A percentile compares a stretch with the other conserved stretches of the same genome.
Conservation (phyloP, 805 yeast species). For the Saccharomycopsis schoenii region DNA sequence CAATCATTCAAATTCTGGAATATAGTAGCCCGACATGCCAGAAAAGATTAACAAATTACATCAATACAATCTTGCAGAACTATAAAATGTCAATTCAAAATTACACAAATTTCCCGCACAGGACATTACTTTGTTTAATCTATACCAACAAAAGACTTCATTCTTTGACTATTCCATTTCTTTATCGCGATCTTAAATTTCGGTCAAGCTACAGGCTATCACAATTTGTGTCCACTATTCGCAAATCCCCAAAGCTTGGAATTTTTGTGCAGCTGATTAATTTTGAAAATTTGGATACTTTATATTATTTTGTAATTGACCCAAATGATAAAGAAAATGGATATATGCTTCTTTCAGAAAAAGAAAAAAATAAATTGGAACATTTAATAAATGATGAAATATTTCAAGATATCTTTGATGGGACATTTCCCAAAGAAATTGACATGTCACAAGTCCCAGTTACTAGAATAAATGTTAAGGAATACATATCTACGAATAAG, state of each 20-base stretch:
- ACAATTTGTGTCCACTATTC: conserved; percentile 64
- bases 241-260: conserved; percentile 48
- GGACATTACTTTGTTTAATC: conserved; percentile 35
- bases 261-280: conserved; percentile 46
- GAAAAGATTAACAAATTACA: conserved; percentile 4
- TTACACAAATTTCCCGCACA: conserved; percentile 18
- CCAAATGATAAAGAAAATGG: conserved; percentile 1
- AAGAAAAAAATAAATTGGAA: conserved; percentile 14
- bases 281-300: conserved; percentile 35
- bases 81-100: conserved; percentile 12
- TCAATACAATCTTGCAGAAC: conserved; percentile 13
- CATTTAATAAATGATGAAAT: conserved; percentile 11
- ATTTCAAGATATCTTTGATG: conserved; percentile 8
- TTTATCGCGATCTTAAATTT: conserved; percentile 47
- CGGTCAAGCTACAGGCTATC: conserved; percentile 71
- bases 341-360: conserved; percentile 12
- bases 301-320: conserved; percentile 9
- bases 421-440: conserved; percentile 8
- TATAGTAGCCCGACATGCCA: neutral
- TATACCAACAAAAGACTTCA: conserved; percentile 44
- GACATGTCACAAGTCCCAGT: conserved; percentile 7
- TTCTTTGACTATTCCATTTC: conserved; percentile 38
- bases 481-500: conserved; percentile 1
- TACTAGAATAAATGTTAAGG: conserved; percentile 5
- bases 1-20: neutral